Evolutionary conservation across 495 filamentous ascomycete genomes (phyloP).

Genomic region (Trichoderma parareesei): DNA sequence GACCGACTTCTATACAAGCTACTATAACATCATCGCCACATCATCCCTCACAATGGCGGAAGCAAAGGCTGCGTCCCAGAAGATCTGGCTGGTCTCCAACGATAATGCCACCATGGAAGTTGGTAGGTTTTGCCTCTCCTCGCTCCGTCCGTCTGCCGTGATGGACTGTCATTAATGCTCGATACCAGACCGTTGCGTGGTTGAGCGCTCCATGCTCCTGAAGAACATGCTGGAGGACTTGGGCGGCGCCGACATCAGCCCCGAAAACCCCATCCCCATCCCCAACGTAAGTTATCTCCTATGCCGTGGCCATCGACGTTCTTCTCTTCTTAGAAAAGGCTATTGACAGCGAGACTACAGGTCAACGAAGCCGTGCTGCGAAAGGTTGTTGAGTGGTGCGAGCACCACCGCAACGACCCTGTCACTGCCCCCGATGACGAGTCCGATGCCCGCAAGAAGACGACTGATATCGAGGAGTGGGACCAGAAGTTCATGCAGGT

Average conservation of each 20-base stretch:
- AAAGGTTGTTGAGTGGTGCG: constrained; percentile 97
- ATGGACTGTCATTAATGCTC: background rate
- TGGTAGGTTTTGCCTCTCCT: constrained; percentile 18
- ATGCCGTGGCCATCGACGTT: constrained; percentile 8
- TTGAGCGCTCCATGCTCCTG: constrained; percentile 88
- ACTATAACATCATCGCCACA: background rate
- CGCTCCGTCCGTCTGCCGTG: constrained; percentile 10
- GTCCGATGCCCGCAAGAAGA: constrained; percentile 91
- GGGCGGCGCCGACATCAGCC: constrained; percentile 54
- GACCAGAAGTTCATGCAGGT: constrained; percentile 99
- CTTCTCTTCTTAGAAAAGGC: background rate
- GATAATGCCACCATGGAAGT: constrained; percentile 24
- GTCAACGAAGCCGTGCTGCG: constrained; percentile 88
- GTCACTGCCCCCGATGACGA: constrained; percentile 71
- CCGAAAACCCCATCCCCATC: constrained; percentile 62
- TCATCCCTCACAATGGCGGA: constrained; percentile 6
- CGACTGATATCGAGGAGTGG: constrained; percentile 98
- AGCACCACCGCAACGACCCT: constrained; percentile 85
- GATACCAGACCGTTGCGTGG: constrained; percentile 64
- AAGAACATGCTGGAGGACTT: constrained; percentile 97
- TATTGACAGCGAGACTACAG: constrained; percentile 32
- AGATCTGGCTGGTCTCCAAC: constrained; percentile 17
- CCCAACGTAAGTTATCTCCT: constrained; percentile 58
- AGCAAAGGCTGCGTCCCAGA: constrained; percentile 1
- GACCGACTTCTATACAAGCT: background rate